Evolutionary conservation across 2,329 filamentous ascomycete genomes (phyloP).

Genomic region (Colletotrichum godetiae): DNA sequence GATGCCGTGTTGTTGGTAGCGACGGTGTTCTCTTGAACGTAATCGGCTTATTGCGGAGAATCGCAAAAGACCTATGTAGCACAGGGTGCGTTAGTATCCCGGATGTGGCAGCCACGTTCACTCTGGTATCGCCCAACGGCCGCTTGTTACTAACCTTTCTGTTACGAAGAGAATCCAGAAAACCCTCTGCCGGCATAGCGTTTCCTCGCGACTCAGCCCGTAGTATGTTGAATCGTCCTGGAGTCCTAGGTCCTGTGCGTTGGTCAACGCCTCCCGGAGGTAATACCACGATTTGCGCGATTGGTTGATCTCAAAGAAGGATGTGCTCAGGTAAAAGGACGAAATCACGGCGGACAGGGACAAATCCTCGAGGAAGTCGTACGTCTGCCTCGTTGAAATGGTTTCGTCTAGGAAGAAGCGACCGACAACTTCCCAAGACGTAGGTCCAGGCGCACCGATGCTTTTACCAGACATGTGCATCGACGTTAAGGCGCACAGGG

Average conservation of each 20-base stretch:
- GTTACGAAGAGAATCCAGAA: slow-evolving; percentile 74
- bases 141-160: slow-evolving; percentile 58
- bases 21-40: slow-evolving; percentile 70
- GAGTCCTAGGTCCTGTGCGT: slow-evolving; percentile 68
- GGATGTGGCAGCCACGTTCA: not conserved
- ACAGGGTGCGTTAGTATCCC: slow-evolving; percentile 2
- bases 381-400: slow-evolving; percentile 64
- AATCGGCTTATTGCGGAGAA: slow-evolving; percentile 72
- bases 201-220: slow-evolving; percentile 59
- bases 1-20: slow-evolving; percentile 62
- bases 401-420: slow-evolving; percentile 69
- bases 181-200: slow-evolving; percentile 63
- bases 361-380: slow-evolving; percentile 68
- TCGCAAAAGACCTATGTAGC: slow-evolving; percentile 66
- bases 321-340: slow-evolving; percentile 70
- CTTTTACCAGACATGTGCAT: slow-evolving; percentile 61
- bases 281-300: slow-evolving; percentile 73
- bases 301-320: slow-evolving; percentile 71
- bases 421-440: slow-evolving; percentile 61
- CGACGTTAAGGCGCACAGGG: slow-evolving; percentile 67
- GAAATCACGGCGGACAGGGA: slow-evolving; percentile 68
- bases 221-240: slow-evolving; percentile 68
- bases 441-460: slow-evolving; percentile 49
- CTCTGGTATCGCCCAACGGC: too few relatives aligned
- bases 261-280: slow-evolving; percentile 69